These are phyloP conservation scores for Cadophora sp. DNA, from an alignment of 2,329 filamentous ascomycete species.

Conservation along the genomic window DNA sequence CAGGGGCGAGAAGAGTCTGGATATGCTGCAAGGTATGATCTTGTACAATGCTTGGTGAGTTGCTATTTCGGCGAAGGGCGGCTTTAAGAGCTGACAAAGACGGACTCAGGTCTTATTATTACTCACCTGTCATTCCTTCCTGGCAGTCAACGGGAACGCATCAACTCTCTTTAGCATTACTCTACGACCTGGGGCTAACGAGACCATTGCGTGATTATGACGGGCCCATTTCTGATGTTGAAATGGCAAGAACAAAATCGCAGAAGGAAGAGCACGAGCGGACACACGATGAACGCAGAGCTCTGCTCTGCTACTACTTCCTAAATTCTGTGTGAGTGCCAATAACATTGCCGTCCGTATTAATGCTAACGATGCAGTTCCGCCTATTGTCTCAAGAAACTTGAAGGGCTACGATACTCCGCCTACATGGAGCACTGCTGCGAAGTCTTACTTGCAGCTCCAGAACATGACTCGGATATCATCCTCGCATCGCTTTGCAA, in stretches of 20 bases:
- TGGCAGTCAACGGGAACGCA: slow-evolving; percentile 29
- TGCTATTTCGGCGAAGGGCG: too few relatives aligned
- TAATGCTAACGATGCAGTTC: slow-evolving; percentile 18
- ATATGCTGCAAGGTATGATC: slow-evolving; percentile 37
- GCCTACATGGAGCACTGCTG: slow-evolving; percentile 35
- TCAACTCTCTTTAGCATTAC: slow-evolving; percentile 31
- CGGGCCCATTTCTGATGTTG: slow-evolving; percentile 18
- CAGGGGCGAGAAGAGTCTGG: slow-evolving; percentile 34
- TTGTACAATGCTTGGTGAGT: slow-evolving; percentile 37
- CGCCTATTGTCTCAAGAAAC: slow-evolving; percentile 29
- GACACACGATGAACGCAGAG: slow-evolving; percentile 33
- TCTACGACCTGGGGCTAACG: slow-evolving; percentile 36
- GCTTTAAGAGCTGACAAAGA: background rate
- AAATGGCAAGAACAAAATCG: background rate
- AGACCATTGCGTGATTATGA: slow-evolving; percentile 29
- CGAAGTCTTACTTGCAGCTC: slow-evolving; percentile 24
- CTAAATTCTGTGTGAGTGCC: slow-evolving; percentile 31
- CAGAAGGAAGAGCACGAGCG: slow-evolving; percentile 25
- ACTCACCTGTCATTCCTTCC: slow-evolving; percentile 27
- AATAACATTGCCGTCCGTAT: background rate
- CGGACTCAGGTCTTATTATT: slow-evolving; percentile 29
- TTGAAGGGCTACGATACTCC: slow-evolving; percentile 30
- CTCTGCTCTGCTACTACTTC: slow-evolving; percentile 31
- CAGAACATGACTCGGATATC: slow-evolving; percentile 31
- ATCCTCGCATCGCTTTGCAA: slow-evolving; percentile 32